Evolutionary conservation across 306 rosid species (phyloP).

Genomic region (Vigna mungo): DNA sequence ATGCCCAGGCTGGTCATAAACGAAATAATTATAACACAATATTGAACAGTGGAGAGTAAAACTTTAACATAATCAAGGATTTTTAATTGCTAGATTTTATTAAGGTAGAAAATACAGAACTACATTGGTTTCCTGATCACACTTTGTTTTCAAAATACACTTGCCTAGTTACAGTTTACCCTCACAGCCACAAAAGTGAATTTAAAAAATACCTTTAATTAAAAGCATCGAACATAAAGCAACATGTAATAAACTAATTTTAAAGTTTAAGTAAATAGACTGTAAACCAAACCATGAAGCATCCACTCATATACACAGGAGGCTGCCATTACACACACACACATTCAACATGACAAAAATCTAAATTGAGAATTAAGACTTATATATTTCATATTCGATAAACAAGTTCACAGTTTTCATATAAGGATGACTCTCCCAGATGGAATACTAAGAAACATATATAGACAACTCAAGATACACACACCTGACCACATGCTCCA

Average conservation of each 20-base stretch:
- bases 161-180: neutral
- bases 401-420: no score
- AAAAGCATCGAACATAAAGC: conserved; percentile 24
- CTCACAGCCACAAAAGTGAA: neutral
- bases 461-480: conserved; percentile 35
- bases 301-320: no score
- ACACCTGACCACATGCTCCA: conserved; percentile 98
- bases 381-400: no score
- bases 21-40: conserved; percentile 41
- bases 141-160: conserved; percentile 19
- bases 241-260: neutral
- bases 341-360: no score
- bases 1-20: conserved; percentile 79
- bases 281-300: no score
- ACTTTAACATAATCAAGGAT: conserved; percentile 10
- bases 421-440: no score
- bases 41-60: conserved; percentile 29
- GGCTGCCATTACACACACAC: no score
- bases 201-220: neutral
- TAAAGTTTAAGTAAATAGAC: neutral
- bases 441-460: no score
- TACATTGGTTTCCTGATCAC: conserved; percentile 20
- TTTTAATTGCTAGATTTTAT: neutral
- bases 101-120: conserved; percentile 5
- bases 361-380: no score